Percentiles rank a stretch among this genome's conserved stretches.
phyloP scores from a whole-genome alignment of 371 early-diverging fungal genomes.

The Mucor mucedo region DNA sequence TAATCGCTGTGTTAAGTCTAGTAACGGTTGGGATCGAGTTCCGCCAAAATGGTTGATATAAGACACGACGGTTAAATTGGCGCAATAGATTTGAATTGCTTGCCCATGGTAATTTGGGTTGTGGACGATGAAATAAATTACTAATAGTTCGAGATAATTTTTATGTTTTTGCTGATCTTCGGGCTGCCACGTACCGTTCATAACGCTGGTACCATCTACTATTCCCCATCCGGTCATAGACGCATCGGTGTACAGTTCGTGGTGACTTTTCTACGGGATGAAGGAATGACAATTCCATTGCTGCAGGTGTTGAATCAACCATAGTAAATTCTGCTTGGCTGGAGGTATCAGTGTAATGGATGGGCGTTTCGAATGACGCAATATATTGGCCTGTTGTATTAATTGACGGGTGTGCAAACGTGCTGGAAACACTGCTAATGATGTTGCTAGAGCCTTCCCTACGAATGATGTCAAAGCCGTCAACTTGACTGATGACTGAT shows the following conservation, averaged over 20 bases:
- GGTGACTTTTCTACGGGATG: conserved; percentile 10
- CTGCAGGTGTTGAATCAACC: conserved; percentile 26
- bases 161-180: too few species aligned
- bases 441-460: too few species aligned
- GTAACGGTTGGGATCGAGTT: conserved; percentile 27
- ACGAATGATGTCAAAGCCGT: too few species aligned
- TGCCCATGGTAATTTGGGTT: too few species aligned
- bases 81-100: conserved; percentile 19
- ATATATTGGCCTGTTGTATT: too few species aligned
- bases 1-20: conserved; percentile 19
- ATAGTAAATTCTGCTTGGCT: conserved; percentile 30
- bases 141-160: too few species aligned
- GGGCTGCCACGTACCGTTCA: conserved; percentile 23
- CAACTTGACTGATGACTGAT: too few species aligned
- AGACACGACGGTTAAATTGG: conserved; percentile 36
- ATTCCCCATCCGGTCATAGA: conserved; percentile 36
- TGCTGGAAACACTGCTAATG: too few species aligned
- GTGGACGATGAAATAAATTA: too few species aligned
- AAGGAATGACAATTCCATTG: conserved; percentile 30
- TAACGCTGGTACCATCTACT: conserved; percentile 13
- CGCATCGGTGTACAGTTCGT: conserved; percentile 35
- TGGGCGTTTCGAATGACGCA: too few species aligned
- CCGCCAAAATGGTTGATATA: too few species aligned
- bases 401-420: conserved; percentile 2
- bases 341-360: too few species aligned